Percentiles rank a stretch among this genome's conserved stretches.
These are phyloP conservation scores for Pseudocercospora fijiensis DNA, from an alignment of 2,329 filamentous ascomycete species.

Conservation along the genomic window DNA sequence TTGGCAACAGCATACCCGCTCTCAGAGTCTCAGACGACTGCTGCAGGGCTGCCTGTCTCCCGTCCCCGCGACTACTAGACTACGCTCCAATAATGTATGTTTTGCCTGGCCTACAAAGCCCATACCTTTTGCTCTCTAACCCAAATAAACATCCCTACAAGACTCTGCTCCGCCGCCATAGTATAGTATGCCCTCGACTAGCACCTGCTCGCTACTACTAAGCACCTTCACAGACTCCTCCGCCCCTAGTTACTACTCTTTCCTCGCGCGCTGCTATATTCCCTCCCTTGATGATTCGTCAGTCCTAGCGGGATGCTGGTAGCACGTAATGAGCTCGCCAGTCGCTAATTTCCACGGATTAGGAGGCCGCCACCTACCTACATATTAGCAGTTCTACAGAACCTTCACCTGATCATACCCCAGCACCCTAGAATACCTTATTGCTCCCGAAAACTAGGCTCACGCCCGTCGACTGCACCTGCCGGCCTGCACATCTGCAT, in stretches of 20 bases:
- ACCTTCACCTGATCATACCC: not conserved
- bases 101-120: not conserved
- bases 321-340: not conserved
- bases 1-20: not conserved
- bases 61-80: conserved; percentile 8
- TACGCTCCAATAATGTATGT: conserved; percentile 9
- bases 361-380: not conserved
- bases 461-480: conserved; percentile 1
- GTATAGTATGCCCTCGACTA: too few relatives aligned
- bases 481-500: not conserved
- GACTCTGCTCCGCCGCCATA: not conserved
- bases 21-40: not conserved
- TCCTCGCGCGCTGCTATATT: not conserved
- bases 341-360: conserved; percentile 4
- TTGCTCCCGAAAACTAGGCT: not conserved
- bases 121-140: not conserved
- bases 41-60: conserved; percentile 1
- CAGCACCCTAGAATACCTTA: not conserved
- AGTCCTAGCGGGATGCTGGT: not conserved
- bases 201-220: too few relatives aligned
- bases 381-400: not conserved
- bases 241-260: too few relatives aligned
- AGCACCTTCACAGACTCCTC: too few relatives aligned
- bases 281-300: not conserved
- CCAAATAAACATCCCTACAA: not conserved